Base-by-base conservation (phyloP, 2,329 filamentous ascomycete species). In the Aspergillus sergii region DNA sequence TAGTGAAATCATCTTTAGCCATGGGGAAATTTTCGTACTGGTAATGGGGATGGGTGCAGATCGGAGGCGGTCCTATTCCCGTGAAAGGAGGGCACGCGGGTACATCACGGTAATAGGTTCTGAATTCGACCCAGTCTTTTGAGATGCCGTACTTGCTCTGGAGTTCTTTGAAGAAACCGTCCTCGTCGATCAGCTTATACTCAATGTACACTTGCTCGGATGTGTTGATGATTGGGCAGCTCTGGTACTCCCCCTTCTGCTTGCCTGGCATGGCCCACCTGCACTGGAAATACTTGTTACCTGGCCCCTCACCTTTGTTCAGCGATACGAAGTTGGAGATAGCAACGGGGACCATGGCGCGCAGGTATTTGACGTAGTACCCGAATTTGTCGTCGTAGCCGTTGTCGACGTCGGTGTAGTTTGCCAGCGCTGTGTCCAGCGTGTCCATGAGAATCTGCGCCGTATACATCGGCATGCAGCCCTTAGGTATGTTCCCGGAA, bases 341-440 rank as follows among this genome's bases (percentile, higher is more conserved):
- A 23, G 55, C 55, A 19, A 0, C 11, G 1, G 55, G 55, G n/a
- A 41, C 39, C 32, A 57, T 50, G 28, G 41, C 50, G 21, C 57
- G 46, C n/a, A 64, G 41, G 28, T 62, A 64, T 19, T 50, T 55
- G 26, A 59, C 56, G 32, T 64, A 64, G 30, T 58, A 53, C 1
- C 50, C 62, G 23, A 62, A 64, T 39, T 56, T 62, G 1, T 60
- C 58, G 2, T 65, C 60, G 19, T 65, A 65, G 30, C 59, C 60
- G 32, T 60, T 65, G 26, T 62, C 55, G 4, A 60, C 45, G 28
- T 63, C 54, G 3, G 63, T 63, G 23, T 63, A 63, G 54, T 65
- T 63, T 8, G 9, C 50, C 21, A 54, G 57, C 4, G 60, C 51
- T 9, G 10, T 45, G 34, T 60, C 43, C 14, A 62, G 36, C 30